Evolutionary conservation across 257 asterid species (phyloP).

Genomic region (Euphrasia confusa): DNA sequence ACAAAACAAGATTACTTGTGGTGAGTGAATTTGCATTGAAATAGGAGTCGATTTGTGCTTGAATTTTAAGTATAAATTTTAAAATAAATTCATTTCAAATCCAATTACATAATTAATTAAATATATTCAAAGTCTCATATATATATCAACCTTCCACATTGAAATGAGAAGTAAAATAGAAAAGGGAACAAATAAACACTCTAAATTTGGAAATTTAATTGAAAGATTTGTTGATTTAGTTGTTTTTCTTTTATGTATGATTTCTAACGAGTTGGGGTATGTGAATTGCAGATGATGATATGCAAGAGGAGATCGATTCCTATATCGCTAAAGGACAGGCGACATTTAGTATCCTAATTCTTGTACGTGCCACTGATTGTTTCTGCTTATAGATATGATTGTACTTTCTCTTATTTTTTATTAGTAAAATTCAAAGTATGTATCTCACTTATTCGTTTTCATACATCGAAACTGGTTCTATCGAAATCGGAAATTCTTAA

Average conservation of each 20-base stretch:
- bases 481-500: no score
- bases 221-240: slow-evolving; percentile 13
- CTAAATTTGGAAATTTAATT: neutral
- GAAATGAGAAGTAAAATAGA: neutral
- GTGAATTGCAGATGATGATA: slow-evolving; percentile 68
- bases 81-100: neutral
- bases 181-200: neutral
- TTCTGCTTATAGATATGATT: slow-evolving; percentile 3
- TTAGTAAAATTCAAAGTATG: neutral
- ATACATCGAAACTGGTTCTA: no score
- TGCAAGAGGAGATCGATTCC: slow-evolving; percentile 85
- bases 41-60: slow-evolving; percentile 2
- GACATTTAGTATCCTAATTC: slow-evolving; percentile 56
- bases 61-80: neutral
- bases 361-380: slow-evolving; percentile 46
- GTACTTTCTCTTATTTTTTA: neutral
- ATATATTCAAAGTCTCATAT: neutral
- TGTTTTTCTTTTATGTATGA: slow-evolving; percentile 2
- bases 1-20: slow-evolving; percentile 90
- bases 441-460: no score
- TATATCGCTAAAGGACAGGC: slow-evolving; percentile 69
- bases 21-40: slow-evolving; percentile 46
- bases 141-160: slow-evolving; percentile 2
- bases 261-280: slow-evolving; percentile 25
- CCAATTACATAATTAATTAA: neutral